Conservation (phyloP, 805 yeast genomes). For the Blastobotrys parvus region DNA sequence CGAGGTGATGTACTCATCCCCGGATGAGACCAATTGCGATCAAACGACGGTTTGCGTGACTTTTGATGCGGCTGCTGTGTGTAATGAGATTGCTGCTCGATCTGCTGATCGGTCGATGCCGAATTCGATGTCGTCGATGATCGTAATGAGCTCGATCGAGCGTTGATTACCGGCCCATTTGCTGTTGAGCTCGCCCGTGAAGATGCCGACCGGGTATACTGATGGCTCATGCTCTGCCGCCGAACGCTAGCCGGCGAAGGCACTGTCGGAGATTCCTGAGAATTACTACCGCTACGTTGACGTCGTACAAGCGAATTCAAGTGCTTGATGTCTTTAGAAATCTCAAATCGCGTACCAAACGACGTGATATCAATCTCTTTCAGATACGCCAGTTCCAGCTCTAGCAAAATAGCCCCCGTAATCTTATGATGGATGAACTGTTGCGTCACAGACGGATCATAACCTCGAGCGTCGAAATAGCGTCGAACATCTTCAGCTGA, state of each 20-base stretch:
- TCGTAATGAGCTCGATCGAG: neutral
- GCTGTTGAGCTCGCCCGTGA: constrained; percentile 2
- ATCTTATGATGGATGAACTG: constrained; percentile 83
- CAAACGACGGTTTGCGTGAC: constrained; percentile 15
- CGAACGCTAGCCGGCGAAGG: neutral
- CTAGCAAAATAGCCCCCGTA: constrained; percentile 76
- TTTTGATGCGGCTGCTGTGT: constrained; percentile 3
- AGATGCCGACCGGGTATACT: neutral
- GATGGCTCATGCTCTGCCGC: neutral
- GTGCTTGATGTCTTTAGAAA: constrained; percentile 79
- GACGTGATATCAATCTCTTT: constrained; percentile 88
- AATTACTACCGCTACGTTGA: neutral
- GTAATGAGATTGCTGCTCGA: neutral
- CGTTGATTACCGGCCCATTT: neutral
- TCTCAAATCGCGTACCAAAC: constrained; percentile 92
- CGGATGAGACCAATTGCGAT: constrained; percentile 17
- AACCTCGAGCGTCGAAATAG: constrained; percentile 65
- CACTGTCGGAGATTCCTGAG: too few species aligned
- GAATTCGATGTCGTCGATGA: neutral
- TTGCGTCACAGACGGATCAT: constrained; percentile 65
- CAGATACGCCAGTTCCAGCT: constrained; percentile 74
- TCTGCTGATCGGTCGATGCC: too few species aligned
- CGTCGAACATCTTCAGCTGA: constrained; percentile 76
- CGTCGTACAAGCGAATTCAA: constrained; percentile 22
- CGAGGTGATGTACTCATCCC: neutral